Evolutionary conservation across 805 yeast species (phyloP), one percentile per base, ranked within the genome.

Genomic region (Saturnispora diversa): DNA sequence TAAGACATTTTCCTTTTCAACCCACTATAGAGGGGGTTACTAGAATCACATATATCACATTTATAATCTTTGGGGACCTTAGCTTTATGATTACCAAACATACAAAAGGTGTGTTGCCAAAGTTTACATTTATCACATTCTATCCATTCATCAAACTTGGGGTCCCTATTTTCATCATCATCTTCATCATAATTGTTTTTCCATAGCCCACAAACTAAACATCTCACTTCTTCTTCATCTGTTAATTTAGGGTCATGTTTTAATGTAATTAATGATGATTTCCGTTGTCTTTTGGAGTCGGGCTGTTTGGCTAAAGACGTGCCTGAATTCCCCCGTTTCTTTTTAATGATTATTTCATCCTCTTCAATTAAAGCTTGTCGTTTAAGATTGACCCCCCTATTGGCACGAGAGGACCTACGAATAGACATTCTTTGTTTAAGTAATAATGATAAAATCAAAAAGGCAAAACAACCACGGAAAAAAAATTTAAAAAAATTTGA

Each of bases 71-170:
- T 60, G 3, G 83, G 81, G 1, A 70, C 55, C 23, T 52, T 53
- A 24, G 55, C 59, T 16, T 49, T 23, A 17, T 62, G 57, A 7
- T 62, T 54, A 33, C 68, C 75, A 20, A 79, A 69, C 72, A 79
- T 66, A 56, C 88, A 81, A 40, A 54, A 60, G 24, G 73, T 70
- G 52, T 81, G 88, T 53, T 81, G 87, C 87, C 87, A 81, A 2
- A 85, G 72, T 33, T 67, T 58, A 53, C 88, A 81, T 6, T 59
- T 49, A 21, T 77, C 84, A 58, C 88, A 81, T 50, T 75, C 76
- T 21, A 80, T 70, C 82, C 79, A 77, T 10, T 64, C 65, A 11
- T 82, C 77, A 9, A 65, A 58, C 44, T 32, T 28, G 5, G 35
- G 35, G 13, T 31, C 40, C 22, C 36, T 17, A 10, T 28, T 31